These are phyloP conservation scores for Davidsoniella virescens DNA, from an alignment of 2,329 filamentous ascomycete genomes.

Conservation along the genomic window DNA sequence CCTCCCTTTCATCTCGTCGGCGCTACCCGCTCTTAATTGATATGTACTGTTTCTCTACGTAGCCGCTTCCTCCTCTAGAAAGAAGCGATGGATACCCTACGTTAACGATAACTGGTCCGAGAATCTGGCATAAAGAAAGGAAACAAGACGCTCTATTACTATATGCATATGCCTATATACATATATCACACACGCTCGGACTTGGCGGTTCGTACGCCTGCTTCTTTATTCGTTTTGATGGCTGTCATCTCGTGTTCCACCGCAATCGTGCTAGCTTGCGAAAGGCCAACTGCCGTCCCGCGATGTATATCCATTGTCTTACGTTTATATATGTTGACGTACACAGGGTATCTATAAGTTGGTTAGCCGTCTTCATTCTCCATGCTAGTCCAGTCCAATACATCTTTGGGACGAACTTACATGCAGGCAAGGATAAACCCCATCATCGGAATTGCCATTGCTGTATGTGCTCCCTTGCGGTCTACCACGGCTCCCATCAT, in stretches of 20 bases:
- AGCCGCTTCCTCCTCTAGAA: too few species aligned
- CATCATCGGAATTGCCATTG: conserved; percentile 13
- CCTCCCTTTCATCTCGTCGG: too few species aligned
- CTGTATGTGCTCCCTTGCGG: conserved; percentile 12
- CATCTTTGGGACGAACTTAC: conserved; percentile 7
- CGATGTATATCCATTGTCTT: conserved; percentile 11
- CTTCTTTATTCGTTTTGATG: neutral
- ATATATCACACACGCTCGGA: neutral
- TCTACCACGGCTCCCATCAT: conserved; percentile 55
- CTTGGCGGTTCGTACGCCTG: neutral
- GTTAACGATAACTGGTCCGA: too few species aligned
- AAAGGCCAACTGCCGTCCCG: conserved; percentile 7
- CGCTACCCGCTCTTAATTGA: too few species aligned
- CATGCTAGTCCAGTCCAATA: neutral
- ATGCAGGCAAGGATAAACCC: conserved; percentile 10
- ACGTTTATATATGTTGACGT: conserved; percentile 12
- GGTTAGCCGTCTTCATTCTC: conserved; percentile 1
- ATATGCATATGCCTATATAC: too few species aligned
- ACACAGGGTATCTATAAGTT: conserved; percentile 9
- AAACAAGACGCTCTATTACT: too few species aligned
- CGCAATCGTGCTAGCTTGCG: conserved; percentile 6
- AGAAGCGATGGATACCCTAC: too few species aligned
- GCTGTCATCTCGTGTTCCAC: neutral
- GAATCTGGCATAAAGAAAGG: too few species aligned
- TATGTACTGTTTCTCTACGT: too few species aligned